Conservation (phyloP, 768 basidiomycete genomes). For the Leccinum boreale region DNA sequence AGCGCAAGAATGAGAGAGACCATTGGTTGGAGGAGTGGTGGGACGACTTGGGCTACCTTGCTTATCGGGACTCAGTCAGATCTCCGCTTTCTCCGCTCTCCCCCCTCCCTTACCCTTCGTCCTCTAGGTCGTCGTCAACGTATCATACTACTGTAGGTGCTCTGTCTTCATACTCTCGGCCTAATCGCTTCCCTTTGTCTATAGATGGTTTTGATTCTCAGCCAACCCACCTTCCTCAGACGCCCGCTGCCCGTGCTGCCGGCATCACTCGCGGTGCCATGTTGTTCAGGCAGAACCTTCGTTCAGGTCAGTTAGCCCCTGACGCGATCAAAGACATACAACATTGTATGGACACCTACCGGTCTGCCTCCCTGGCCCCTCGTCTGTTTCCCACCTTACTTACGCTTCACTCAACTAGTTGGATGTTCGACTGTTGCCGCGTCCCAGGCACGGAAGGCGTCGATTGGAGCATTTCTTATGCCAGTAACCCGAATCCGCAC, state of each 20-base stretch:
- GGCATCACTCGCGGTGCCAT: slow-evolving; percentile 66
- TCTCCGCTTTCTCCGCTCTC: not conserved
- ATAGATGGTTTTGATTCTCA: slow-evolving; percentile 76
- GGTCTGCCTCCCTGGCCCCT: slow-evolving; percentile 38
- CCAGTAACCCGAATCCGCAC: slow-evolving; percentile 38
- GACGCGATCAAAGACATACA: slow-evolving; percentile 67
- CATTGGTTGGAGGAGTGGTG: slow-evolving; percentile 97
- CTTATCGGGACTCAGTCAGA: slow-evolving; percentile 80
- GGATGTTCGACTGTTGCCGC: slow-evolving; percentile 92
- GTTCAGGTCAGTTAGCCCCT: slow-evolving; percentile 60
- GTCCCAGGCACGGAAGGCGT: slow-evolving; percentile 69
- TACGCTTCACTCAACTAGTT: slow-evolving; percentile 41
- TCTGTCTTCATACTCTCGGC: not conserved
- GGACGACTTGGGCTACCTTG: slow-evolving; percentile 81
- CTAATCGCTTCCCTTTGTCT: not conserved
- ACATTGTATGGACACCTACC: slow-evolving; percentile 85
- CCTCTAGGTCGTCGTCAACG: slow-evolving; percentile 75
- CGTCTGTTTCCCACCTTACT: not conserved
- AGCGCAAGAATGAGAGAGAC: slow-evolving; percentile 48
- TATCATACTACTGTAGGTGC: slow-evolving; percentile 86
- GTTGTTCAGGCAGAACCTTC: slow-evolving; percentile 68
- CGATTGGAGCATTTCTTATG: slow-evolving; percentile 76
- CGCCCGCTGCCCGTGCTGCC: slow-evolving; percentile 65
- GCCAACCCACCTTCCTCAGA: slow-evolving; percentile 57
- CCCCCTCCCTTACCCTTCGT: not conserved